Percentiles rank a stretch among this genome's conserved stretches.
These are phyloP conservation scores for Dictyophora rubrovolvata DNA, from an alignment of 768 basidiomycete species.

Conservation along the genomic window DNA sequence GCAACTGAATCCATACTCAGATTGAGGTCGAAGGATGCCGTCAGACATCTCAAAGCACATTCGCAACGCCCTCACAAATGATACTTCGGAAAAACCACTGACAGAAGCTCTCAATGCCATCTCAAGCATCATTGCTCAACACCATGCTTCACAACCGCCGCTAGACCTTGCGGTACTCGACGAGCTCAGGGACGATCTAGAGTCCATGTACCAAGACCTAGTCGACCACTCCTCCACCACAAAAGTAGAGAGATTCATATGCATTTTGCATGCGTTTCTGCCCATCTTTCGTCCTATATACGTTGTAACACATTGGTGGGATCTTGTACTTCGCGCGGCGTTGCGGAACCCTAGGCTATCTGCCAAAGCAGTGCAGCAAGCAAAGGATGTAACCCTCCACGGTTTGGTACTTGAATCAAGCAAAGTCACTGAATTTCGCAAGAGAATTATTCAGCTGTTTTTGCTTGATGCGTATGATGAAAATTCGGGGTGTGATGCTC, in stretches of 20 bases:
- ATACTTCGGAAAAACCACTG: conserved; percentile 4
- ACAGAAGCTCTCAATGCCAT: background rate
- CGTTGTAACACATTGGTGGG: conserved; percentile 73
- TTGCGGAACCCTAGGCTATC: conserved; percentile 65
- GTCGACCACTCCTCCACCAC: conserved; percentile 52
- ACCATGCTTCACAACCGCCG: background rate
- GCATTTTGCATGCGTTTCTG: conserved; percentile 51
- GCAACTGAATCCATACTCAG: no score
- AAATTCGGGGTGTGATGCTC: conserved; percentile 56
- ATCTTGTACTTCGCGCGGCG: conserved; percentile 66
- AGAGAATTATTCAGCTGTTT: conserved; percentile 63
- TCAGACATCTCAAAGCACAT: conserved; percentile 7
- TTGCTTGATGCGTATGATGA: conserved; percentile 71
- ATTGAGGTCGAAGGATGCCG: background rate
- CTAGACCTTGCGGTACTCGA: conserved; percentile 23
- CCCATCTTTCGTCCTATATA: conserved; percentile 54
- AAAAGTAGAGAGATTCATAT: conserved; percentile 59
- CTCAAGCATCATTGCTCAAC: background rate
- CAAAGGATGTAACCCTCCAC: conserved; percentile 60
- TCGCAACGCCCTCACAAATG: background rate
- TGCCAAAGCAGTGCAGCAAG: conserved; percentile 45
- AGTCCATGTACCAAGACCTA: conserved; percentile 47
- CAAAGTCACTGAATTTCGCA: conserved; percentile 55
- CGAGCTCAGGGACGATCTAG: conserved; percentile 59
- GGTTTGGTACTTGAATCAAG: conserved; percentile 41